phyloP scores from a whole-genome alignment of 805 yeast species.

The Kregervanrija delftensis region DNA sequence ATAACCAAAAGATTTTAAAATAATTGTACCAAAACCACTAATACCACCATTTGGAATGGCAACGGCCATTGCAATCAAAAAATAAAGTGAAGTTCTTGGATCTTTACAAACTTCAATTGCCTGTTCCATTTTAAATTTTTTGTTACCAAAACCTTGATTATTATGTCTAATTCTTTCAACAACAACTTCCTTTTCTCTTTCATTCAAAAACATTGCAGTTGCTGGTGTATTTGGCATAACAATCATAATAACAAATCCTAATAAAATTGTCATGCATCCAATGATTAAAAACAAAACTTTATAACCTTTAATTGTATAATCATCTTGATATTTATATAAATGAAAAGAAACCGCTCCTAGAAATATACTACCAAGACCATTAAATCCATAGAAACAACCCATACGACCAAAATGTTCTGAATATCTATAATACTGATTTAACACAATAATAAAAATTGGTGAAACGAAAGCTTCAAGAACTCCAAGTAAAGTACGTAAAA shows the following conservation, averaged over 20 bases:
- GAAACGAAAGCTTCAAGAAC: constrained; percentile 22
- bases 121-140: constrained; percentile 47
- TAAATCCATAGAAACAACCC: constrained; percentile 19
- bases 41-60: constrained; percentile 55
- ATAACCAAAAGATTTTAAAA: constrained; percentile 33
- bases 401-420: constrained; percentile 19
- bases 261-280: constrained; percentile 48
- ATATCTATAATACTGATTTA: constrained; percentile 21
- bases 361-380: constrained; percentile 37
- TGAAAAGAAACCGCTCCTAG: constrained; percentile 55
- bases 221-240: constrained; percentile 48
- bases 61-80: constrained; percentile 36
- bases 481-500: constrained; percentile 44
- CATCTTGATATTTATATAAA: constrained; percentile 4
- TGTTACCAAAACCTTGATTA: constrained; percentile 55
- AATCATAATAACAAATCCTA: constrained; percentile 37
- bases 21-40: constrained; percentile 40
- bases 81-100: constrained; percentile 41
- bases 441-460: constrained; percentile 27
- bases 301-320: constrained; percentile 41
- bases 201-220: constrained; percentile 41
- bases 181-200: constrained; percentile 39
- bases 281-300: constrained; percentile 48
- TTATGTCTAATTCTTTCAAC: constrained; percentile 51
- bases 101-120: constrained; percentile 48